These are phyloP conservation scores for Puccinia hordei DNA, from an alignment of 1,284 basidiomycete genomes.

Conservation along the genomic window DNA sequence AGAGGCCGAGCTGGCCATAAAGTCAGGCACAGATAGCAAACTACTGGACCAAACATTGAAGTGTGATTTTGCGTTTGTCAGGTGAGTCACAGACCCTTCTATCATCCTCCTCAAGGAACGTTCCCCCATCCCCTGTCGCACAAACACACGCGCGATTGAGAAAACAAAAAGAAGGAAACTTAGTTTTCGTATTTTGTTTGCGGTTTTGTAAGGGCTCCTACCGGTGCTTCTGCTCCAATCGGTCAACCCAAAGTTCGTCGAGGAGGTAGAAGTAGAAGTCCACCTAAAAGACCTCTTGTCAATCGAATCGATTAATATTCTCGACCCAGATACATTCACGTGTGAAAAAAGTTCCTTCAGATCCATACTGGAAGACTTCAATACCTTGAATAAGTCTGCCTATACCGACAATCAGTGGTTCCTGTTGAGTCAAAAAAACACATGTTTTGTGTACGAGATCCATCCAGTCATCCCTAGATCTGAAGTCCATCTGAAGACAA, in stretches of 20 bases:
- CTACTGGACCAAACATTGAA: slow-evolving; percentile 84
- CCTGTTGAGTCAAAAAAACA: too few relatives aligned
- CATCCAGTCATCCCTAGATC: too few relatives aligned
- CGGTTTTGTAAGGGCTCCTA: slow-evolving; percentile 10
- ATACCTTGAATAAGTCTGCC: too few relatives aligned
- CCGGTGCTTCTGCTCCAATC: slow-evolving; percentile 20
- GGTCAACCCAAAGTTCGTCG: slow-evolving; percentile 38
- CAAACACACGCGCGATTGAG: not conserved
- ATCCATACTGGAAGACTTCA: too few relatives aligned
- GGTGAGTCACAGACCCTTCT: slow-evolving; percentile 65
- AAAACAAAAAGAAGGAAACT: too few relatives aligned
- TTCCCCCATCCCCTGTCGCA: slow-evolving; percentile 14
- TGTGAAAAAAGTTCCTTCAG: too few relatives aligned
- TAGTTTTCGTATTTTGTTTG: not conserved
- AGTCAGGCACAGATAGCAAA: slow-evolving; percentile 76
- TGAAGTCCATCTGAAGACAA: too few relatives aligned
- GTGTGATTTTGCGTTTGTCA: slow-evolving; percentile 93
- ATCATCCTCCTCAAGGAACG: not conserved
- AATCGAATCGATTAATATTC: slow-evolving; percentile 44
- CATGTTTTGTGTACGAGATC: too few relatives aligned
- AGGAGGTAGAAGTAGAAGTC: slow-evolving; percentile 51
- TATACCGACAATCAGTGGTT: too few relatives aligned
- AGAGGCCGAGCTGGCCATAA: slow-evolving; percentile 88
- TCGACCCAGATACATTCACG: too few relatives aligned
- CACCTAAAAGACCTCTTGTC: slow-evolving; percentile 33